Evolutionary conservation across 768 basidiomycete genomes (phyloP).

Genomic region (Dictyophora rubrovolvata): DNA sequence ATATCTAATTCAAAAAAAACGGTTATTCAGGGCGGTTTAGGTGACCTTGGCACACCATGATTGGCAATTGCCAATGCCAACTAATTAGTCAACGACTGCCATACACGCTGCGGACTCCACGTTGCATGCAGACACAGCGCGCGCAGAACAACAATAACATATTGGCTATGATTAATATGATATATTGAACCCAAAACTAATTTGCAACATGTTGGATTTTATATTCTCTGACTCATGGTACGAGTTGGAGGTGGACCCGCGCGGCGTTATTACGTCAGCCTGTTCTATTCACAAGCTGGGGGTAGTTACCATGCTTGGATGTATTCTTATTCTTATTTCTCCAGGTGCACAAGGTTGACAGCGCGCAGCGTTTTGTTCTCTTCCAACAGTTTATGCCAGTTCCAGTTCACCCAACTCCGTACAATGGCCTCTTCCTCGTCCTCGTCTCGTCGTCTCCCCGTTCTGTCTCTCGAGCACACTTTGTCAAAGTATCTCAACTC

Average conservation of each 20-base stretch:
- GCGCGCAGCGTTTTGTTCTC: neutral
- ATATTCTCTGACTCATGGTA: neutral
- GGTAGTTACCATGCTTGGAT: neutral
- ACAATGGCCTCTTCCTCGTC: neutral
- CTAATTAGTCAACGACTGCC: too few relatives aligned
- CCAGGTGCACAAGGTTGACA: neutral
- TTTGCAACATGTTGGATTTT: neutral
- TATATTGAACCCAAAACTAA: neutral
- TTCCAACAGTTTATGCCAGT: neutral
- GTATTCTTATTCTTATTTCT: neutral
- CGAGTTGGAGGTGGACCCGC: neutral
- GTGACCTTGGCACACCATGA: too few relatives aligned
- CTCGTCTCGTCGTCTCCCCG: slow-evolving; percentile 60
- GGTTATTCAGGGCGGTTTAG: too few relatives aligned
- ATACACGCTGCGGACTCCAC: too few relatives aligned
- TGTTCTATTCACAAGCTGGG: neutral
- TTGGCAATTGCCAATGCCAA: too few relatives aligned
- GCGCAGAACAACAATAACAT: too few relatives aligned
- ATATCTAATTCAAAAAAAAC: too few relatives aligned
- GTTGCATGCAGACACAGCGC: too few relatives aligned
- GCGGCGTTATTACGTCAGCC: neutral
- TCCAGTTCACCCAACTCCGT: neutral
- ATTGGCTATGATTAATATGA: too few relatives aligned
- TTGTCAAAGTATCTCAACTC: slow-evolving; percentile 71
- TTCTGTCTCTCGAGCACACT: slow-evolving; percentile 68